Evolutionary conservation across 1,284 basidiomycete genomes (phyloP), one percentile per base, ranked within the genome.

Genomic region (Veloboletus limbatus): DNA sequence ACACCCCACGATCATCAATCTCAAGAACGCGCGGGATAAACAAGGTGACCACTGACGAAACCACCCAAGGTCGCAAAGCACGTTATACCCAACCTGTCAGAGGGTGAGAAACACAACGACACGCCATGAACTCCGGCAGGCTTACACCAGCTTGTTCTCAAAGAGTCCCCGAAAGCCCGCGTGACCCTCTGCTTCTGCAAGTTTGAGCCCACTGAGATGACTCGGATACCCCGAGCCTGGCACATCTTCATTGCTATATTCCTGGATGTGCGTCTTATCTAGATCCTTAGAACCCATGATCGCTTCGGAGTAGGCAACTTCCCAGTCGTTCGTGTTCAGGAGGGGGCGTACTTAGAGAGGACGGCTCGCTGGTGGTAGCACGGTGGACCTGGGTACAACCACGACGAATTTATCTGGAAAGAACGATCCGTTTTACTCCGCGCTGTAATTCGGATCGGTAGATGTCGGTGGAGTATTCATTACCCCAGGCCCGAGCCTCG

Each of bases 61-160:
- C 63, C 66, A 37, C 63, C 63, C 37, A 65, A 35, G 5, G 63
- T 59, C 28, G 66, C 66, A 43, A 65, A 67, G 37, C 52, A 63
- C 8, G 63, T 66, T 50, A 67, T 50, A 20, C 65, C 61, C 47
- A 68, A 53, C 46, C 63, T 65, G 31, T 10, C 22, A 35, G 39
- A 24, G 10, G 6, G 36, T 48, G 24, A 63, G 45, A 40, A 47
- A 24, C 35, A 25, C 8, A 18, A 17, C 13, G 3, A 32, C n/a
- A 38, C 16, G 20, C 8, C 30, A 18, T 7, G 30, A 18, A 34
- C n/a, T n/a, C n/a, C 0, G 27, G 18, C 16, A n/a, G 22, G 24
- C 61, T 52, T 51, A 68, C 63, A 65, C 51, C 33, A 54, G 60
- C 13, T 22, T 36, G 38, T 65, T 68, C 13, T 67, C 53, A 37